phyloP scores from a whole-genome alignment of 169 alveolate genomes.

The Cryptosporidium ryanae region DNA sequence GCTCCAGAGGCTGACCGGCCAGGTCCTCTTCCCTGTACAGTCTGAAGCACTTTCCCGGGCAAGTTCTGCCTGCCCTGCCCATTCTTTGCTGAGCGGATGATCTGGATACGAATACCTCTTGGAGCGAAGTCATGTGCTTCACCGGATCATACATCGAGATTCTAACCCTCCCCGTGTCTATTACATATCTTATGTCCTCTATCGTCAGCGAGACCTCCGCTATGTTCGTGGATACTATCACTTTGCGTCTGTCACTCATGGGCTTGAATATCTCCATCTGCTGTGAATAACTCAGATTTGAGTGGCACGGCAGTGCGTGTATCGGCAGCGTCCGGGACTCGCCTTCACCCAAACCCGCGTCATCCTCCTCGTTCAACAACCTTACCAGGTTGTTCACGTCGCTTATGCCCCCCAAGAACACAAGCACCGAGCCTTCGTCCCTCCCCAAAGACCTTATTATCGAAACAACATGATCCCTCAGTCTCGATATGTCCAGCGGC shows the following conservation, averaged over 20 bases:
- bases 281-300: constrained; percentile 68
- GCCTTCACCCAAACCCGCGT: not conserved
- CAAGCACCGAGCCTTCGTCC: constrained; percentile 33
- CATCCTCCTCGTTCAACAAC: constrained; percentile 11
- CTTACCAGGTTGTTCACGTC: constrained; percentile 46
- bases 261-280: constrained; percentile 84
- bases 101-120: constrained; percentile 82
- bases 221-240: constrained; percentile 91
- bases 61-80: constrained; percentile 92
- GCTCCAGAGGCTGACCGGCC: constrained; percentile 77
- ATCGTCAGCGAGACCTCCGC: constrained; percentile 93
- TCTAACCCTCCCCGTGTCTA: constrained; percentile 87
- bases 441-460: constrained; percentile 21
- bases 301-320: constrained; percentile 55
- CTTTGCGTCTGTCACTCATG: constrained; percentile 82
- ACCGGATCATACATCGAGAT: constrained; percentile 79
- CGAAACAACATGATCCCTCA: constrained; percentile 12
- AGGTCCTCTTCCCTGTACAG: constrained; percentile 83
- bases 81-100: constrained; percentile 88
- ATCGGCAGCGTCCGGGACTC: constrained; percentile 15
- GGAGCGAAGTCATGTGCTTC: constrained; percentile 81
- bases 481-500: constrained; percentile 31
- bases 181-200: constrained; percentile 88
- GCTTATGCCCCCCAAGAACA: constrained; percentile 61
- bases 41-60: constrained; percentile 89